phyloP scores from a whole-genome alignment of 202 grass and related monocot species.

The Schoenoplectus triqueter region DNA sequence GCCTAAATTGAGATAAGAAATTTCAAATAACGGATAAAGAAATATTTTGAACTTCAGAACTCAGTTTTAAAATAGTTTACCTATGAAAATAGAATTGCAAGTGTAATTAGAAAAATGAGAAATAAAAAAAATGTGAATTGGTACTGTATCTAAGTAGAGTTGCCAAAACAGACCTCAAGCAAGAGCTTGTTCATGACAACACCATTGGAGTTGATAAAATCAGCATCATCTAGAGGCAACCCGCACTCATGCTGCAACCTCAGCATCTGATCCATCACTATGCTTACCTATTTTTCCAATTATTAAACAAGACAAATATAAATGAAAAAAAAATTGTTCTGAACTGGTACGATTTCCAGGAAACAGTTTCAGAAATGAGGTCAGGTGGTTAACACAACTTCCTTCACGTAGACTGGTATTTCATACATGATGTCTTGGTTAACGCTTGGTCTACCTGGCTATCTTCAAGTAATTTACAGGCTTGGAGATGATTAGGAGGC shows the following conservation, averaged over 20 bases:
- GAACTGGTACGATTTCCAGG: not conserved
- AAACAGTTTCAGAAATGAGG: not conserved
- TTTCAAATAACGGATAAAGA: conserved; percentile 33
- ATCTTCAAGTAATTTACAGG: not conserved
- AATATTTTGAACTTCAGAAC: conserved; percentile 7
- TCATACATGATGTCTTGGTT: not conserved
- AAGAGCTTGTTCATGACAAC: conserved; percentile 88
- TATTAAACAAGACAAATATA: conserved; percentile 9
- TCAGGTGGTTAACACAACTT: not conserved
- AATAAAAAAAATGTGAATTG: conserved; percentile 13
- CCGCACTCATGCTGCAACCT: conserved; percentile 89
- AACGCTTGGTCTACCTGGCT: not conserved
- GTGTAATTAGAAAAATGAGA: not conserved
- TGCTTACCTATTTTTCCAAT: conserved; percentile 65
- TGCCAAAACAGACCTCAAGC: conserved; percentile 57
- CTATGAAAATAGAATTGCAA: conserved; percentile 24
- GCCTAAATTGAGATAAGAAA: conserved; percentile 54
- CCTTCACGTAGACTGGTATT: not conserved
- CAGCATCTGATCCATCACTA: conserved; percentile 98
- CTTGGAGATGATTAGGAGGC: not conserved
- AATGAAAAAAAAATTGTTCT: conserved; percentile 4
- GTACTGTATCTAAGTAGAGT: not conserved
- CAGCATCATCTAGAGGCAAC: conserved; percentile 77
- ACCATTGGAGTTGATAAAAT: conserved; percentile 98
- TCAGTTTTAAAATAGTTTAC: not conserved